phyloP scores from a whole-genome alignment of 306 rosid species.

The Potentilla sterilis region DNA sequence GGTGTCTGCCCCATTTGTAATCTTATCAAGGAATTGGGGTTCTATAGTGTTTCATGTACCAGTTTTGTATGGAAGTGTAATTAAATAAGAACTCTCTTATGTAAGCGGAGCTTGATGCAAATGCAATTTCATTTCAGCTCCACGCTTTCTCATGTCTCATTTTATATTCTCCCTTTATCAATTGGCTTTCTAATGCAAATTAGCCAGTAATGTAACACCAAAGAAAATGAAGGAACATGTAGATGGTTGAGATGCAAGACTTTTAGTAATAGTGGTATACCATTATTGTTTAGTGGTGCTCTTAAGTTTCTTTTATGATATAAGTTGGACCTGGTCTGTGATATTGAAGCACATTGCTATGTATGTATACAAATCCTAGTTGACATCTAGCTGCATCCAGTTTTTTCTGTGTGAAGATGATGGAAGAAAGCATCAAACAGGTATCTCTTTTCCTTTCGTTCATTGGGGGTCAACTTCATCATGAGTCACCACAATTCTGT shows the following conservation, averaged over 20 bases:
- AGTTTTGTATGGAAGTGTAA: conserved; percentile 19
- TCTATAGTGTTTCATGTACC: not conserved
- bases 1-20: conserved; percentile 20
- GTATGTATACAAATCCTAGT: conserved; percentile 8
- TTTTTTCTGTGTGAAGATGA: conserved; percentile 12
- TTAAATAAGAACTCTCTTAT: conserved; percentile 3
- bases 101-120: not conserved
- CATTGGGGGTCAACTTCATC: conserved; percentile 25
- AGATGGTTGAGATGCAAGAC: not conserved
- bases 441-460: not conserved
- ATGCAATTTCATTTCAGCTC: not conserved
- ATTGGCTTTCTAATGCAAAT: not conserved
- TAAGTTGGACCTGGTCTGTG: not conserved
- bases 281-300: not conserved
- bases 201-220: not conserved
- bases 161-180: not conserved
- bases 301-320: not conserved
- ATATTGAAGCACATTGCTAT: not conserved
- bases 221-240: no score
- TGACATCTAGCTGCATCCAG: conserved; percentile 14
- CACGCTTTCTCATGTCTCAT: not conserved
- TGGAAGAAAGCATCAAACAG: conserved; percentile 14
- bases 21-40: not conserved
- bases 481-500: not conserved
- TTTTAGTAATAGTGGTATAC: not conserved